phyloP scores from a whole-genome alignment of 2,329 filamentous ascomycete species.

The Monosporascus sp. region DNA sequence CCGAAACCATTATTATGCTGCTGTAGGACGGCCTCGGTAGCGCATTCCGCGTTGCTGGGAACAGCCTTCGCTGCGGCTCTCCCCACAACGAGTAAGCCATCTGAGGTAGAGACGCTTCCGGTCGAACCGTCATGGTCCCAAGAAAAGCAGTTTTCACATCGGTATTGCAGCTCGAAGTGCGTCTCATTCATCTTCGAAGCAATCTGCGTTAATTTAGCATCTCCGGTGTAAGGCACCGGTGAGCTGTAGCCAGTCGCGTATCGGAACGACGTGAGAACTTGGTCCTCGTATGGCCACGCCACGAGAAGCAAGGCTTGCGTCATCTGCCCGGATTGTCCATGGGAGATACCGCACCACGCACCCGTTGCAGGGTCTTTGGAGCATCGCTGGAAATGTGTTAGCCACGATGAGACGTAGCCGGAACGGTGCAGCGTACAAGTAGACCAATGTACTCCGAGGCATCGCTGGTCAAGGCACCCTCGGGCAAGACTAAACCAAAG shows the following conservation, averaged over 20 bases:
- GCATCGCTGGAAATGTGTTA: slow-evolving; percentile 21
- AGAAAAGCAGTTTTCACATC: slow-evolving; percentile 54
- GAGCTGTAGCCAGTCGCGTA: slow-evolving; percentile 55
- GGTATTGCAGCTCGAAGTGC: slow-evolving; percentile 58
- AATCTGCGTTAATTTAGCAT: slow-evolving; percentile 58
- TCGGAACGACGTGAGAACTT: slow-evolving; percentile 55
- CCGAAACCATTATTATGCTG: slow-evolving; percentile 52
- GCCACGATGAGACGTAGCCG: not conserved
- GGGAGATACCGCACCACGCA: slow-evolving; percentile 27
- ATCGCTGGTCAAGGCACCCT: slow-evolving; percentile 24
- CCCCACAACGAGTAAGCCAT: slow-evolving; percentile 44
- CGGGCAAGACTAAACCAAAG: slow-evolving; percentile 23
- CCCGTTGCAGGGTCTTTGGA: slow-evolving; percentile 4
- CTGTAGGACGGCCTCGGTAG: slow-evolving; percentile 39
- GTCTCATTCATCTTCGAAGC: slow-evolving; percentile 52
- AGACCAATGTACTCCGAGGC: slow-evolving; percentile 26
- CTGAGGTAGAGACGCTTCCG: slow-evolving; percentile 39
- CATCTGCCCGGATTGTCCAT: slow-evolving; percentile 29
- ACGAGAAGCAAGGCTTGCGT: slow-evolving; percentile 44
- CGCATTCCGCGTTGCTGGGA: slow-evolving; percentile 36
- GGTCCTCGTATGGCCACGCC: slow-evolving; percentile 50
- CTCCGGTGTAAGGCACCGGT: slow-evolving; percentile 56
- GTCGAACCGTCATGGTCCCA: slow-evolving; percentile 48
- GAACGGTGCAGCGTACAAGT: slow-evolving; percentile 17
- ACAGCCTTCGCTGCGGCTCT: slow-evolving; percentile 46